Percentiles rank a stretch among this genome's conserved stretches.
These are phyloP conservation scores for Ustilago tritici DNA, from an alignment of 1,284 basidiomycete genomes.

Conservation along the genomic window DNA sequence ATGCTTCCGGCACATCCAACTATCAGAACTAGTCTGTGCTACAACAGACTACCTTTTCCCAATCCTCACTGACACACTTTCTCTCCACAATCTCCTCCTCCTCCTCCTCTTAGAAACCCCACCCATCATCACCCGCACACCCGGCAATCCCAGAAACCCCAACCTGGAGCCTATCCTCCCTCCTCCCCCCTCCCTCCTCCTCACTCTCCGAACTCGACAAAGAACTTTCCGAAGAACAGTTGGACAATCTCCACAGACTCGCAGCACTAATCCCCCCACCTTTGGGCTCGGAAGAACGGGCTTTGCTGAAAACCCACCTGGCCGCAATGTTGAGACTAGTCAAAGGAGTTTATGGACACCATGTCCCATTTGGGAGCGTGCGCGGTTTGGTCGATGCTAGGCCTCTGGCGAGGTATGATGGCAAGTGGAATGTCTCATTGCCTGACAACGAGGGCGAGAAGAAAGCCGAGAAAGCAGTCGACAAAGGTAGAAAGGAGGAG, in stretches of 20 bases:
- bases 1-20: too few relatives aligned
- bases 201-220: not conserved
- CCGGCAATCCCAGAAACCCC: slow-evolving; percentile 24
- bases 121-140: not conserved
- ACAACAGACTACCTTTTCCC: too few relatives aligned
- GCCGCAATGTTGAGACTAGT: slow-evolving; percentile 34
- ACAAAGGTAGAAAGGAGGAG: not conserved
- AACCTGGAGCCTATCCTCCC: slow-evolving; percentile 33
- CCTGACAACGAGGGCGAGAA: not conserved
- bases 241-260: slow-evolving; percentile 46
- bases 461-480: not conserved
- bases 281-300: not conserved
- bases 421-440: slow-evolving; percentile 2
- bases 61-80: not conserved
- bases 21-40: too few relatives aligned
- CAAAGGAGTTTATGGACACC: slow-evolving; percentile 4
- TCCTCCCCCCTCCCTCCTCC: not conserved
- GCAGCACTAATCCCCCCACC: slow-evolving; percentile 37
- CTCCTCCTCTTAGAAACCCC: not conserved
- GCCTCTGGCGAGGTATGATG: slow-evolving; percentile 17
- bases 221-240: slow-evolving; percentile 18
- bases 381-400: slow-evolving; percentile 18
- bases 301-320: slow-evolving; percentile 25
- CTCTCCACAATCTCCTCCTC: too few relatives aligned
- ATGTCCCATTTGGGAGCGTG: not conserved